These are phyloP conservation scores for Podospora fimiseda DNA, from an alignment of 495 filamentous ascomycete species.

Conservation along the genomic window DNA sequence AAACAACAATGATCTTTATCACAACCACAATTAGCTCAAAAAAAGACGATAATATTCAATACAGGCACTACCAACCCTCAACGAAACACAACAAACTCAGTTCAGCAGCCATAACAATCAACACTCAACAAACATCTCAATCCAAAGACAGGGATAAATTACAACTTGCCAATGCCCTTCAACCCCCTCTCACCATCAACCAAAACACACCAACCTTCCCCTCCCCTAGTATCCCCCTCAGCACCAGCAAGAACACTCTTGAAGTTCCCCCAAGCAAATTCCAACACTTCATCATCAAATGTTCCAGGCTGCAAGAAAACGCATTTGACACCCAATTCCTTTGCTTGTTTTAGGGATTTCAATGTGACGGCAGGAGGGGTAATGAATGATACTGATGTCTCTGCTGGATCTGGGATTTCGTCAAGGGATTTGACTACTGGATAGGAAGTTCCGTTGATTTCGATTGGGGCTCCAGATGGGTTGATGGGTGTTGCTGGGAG, in stretches of 20 bases:
- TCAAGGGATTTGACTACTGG: conserved; percentile 59
- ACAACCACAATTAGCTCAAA: no score
- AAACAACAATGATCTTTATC: no score
- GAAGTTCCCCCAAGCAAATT: conserved; percentile 59
- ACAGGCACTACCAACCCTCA: no score
- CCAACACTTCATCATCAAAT: conserved; percentile 66
- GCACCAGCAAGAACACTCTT: conserved; percentile 63
- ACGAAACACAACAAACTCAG: no score
- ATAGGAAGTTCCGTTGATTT: conserved; percentile 44
- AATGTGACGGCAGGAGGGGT: conserved; percentile 74
- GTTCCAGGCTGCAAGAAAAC: conserved; percentile 93
- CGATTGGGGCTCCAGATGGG: conserved; percentile 58
- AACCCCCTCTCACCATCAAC: conserved; percentile 78
- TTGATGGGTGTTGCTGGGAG: conserved; percentile 80
- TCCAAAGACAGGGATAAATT: no score
- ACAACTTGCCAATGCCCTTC: conserved; percentile 47
- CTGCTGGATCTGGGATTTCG: conserved; percentile 53
- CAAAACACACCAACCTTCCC: conserved; percentile 86
- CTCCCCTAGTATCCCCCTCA: conserved; percentile 47
- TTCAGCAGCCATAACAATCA: no score
- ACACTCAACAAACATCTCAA: not conserved
- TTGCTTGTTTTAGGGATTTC: conserved; percentile 68
- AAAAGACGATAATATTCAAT: no score
- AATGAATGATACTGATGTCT: conserved; percentile 79
- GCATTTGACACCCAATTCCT: conserved; percentile 65